Evolutionary conservation across 441 rosid species (phyloP).

Genomic region (Pelargonium exstipulatum): DNA sequence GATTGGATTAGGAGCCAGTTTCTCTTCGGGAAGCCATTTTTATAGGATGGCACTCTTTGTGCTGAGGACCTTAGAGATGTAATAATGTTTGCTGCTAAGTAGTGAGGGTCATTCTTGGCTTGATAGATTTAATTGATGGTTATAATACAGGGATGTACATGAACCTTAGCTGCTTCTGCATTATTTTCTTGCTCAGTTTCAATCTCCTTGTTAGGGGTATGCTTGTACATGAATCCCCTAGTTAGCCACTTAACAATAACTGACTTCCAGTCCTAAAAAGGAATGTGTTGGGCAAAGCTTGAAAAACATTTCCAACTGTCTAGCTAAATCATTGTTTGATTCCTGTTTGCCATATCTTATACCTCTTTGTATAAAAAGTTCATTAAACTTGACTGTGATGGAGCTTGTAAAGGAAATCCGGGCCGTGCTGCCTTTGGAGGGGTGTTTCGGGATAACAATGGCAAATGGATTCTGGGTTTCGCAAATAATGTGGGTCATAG

Average conservation of each 20-base stretch:
- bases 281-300: background rate
- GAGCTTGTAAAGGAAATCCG: too few relatives aligned
- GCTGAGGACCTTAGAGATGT: background rate
- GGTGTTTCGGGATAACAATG: too few relatives aligned
- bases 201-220: background rate
- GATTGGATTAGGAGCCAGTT: background rate
- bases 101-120: background rate
- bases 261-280: background rate
- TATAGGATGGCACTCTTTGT: background rate
- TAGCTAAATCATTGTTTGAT: background rate
- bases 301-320: background rate
- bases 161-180: background rate
- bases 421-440: too few relatives aligned
- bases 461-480: too few relatives aligned
- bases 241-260: too few relatives aligned
- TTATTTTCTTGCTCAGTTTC: slow-evolving; percentile 1
- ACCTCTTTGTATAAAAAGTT: background rate
- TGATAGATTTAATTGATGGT: background rate
- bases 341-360: background rate
- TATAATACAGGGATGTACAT: background rate
- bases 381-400: too few relatives aligned
- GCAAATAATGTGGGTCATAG: too few relatives aligned
- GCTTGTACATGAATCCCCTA: background rate
- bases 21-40: background rate
- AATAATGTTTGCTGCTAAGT: background rate